Percentiles rank a stretch among this genome's conserved stretches.
phyloP scores from a whole-genome alignment of 2,329 filamentous ascomycete species.

The Hypoxylon sp. region DNA sequence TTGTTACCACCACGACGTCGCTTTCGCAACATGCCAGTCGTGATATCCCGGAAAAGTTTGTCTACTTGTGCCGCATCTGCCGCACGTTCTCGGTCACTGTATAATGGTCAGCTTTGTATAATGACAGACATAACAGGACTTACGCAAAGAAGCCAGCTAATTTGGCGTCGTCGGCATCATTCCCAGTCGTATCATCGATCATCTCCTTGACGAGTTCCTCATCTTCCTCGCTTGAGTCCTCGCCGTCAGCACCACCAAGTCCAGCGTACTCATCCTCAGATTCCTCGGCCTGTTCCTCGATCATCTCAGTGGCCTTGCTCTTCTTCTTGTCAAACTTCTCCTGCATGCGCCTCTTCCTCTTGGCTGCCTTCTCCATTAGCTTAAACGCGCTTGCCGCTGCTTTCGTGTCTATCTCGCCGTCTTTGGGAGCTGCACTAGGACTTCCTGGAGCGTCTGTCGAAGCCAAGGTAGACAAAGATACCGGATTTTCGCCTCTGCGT shows the following conservation, averaged over 20 bases:
- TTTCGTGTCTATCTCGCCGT: constrained; percentile 19
- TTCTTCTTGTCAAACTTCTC: constrained; percentile 84
- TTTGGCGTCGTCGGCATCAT: constrained; percentile 83
- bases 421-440: constrained; percentile 53
- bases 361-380: constrained; percentile 77
- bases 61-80: constrained; percentile 90
- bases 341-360: constrained; percentile 66
- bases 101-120: constrained; percentile 24
- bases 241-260: constrained; percentile 89
- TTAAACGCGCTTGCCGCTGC: constrained; percentile 70
- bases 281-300: constrained; percentile 95
- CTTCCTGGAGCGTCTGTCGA: constrained; percentile 58
- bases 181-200: constrained; percentile 87
- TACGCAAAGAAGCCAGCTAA: constrained; percentile 91
- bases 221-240: constrained; percentile 82
- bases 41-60: constrained; percentile 93
- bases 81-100: constrained; percentile 81
- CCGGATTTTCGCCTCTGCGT: constrained; percentile 45
- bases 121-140: constrained; percentile 60
- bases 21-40: constrained; percentile 88
- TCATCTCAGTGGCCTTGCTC: constrained; percentile 87
- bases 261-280: constrained; percentile 99
- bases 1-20: constrained; percentile 74
- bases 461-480: constrained; percentile 58
- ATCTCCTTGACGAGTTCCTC: constrained; percentile 82